Evolutionary conservation across 257 asterid species (phyloP), one percentile per base, ranked within the genome.

Genomic region (Nicotiana benthamiana): DNA sequence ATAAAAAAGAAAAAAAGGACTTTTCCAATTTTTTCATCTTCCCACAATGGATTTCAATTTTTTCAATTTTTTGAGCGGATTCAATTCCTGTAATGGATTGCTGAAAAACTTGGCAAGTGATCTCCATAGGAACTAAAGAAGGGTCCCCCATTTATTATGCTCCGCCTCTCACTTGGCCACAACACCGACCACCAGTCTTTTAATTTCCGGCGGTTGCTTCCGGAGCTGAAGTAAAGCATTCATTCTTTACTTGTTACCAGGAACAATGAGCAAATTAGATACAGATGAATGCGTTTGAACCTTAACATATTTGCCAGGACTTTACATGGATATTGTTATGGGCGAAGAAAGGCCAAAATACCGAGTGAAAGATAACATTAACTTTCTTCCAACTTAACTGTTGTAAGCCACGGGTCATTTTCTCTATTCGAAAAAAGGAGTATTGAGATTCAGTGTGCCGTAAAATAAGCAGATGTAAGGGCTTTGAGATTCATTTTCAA

Each of bases 321-420:
- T 84, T 85, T 89, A 92, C 99, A 85, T 95, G 94, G 53, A 93
- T 95, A 79, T 90, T 92, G 86, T 91, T 87, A 76, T 93, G 99
- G 22, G 99, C 98, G 52, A 92, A 91, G 88, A 93, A 95, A 10
- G 97, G 96, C 96, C 95, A 93, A 48, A 84, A 72, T 16, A 97
- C 87, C 0, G 97, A 89, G 86, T 92, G 97, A 80, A 95, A 93
- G 87, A 92, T 93, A 70, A 95, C 95, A 75, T 95, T 98, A 16
- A 95, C 92, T 83, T 95, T 95, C 75, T 63, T 84, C 99, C 98
- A 93, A 61, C 94, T 97, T 52, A 93, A 24, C 80, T 89, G 89
- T 85, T 95, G 99, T 75, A 95, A 86, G 40, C 99, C 97, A 3
- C 84, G 83, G 81, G 89, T 86, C 96, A 95, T 95, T 81, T 93